These are phyloP conservation scores for Chrysanthemum lavandulifolium DNA, from an alignment of 129 eudicot genomes.

Conservation along the genomic window DNA sequence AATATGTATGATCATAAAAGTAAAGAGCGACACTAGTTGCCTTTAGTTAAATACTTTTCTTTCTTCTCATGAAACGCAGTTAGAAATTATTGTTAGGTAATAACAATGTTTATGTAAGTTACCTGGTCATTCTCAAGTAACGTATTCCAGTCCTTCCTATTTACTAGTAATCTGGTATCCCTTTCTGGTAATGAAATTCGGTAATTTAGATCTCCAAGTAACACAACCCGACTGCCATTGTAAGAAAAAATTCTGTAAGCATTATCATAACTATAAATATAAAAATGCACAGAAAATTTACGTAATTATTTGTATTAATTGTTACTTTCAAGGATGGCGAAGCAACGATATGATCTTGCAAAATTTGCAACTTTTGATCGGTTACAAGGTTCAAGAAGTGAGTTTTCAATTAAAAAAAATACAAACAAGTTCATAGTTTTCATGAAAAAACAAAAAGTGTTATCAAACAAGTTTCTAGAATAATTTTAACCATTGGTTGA, in stretches of 20 bases:
- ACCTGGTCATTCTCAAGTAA: conserved; percentile 80
- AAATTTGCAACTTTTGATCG: no score
- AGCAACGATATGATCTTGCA: no score
- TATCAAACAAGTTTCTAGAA: no score
- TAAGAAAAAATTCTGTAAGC: not conserved
- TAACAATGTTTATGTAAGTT: not conserved
- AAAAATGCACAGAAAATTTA: not conserved
- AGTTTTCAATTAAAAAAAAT: not conserved
- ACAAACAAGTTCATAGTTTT: not conserved
- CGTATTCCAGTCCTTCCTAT: conserved; percentile 61
- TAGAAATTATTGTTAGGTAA: not conserved
- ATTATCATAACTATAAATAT: not conserved
- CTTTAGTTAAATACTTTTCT: no score
- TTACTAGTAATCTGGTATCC: conserved; percentile 52
- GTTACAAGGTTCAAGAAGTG: not conserved
- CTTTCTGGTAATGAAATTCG: conserved; percentile 66
- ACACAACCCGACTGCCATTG: conserved; percentile 53
- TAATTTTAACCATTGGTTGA: no score
- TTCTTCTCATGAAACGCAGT: not conserved
- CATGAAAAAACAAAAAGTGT: not conserved
- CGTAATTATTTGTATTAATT: not conserved
- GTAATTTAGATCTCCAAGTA: conserved; percentile 78
- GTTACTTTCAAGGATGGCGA: no score
- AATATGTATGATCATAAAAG: not conserved
- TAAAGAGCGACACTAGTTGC: not conserved